These are phyloP conservation scores for Tuber microsphaerosporum DNA, from an alignment of 495 filamentous ascomycete genomes.

Conservation along the genomic window DNA sequence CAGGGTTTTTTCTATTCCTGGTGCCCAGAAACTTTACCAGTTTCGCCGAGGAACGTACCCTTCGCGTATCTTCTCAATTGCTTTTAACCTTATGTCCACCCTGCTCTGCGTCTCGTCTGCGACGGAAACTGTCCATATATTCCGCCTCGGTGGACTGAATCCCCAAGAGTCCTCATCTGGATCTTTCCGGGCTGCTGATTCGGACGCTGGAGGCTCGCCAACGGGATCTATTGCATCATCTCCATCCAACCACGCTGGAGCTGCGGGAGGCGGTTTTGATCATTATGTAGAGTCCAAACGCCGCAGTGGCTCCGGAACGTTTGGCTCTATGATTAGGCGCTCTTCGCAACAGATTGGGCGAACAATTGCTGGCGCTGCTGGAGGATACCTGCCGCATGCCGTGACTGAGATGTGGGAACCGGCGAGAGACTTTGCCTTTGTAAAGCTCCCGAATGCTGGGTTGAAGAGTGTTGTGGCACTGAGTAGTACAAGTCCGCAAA, in stretches of 20 bases:
- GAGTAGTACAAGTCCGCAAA: slow-evolving; percentile 83
- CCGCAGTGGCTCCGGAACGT: slow-evolving; percentile 47
- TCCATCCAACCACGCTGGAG: slow-evolving; percentile 41
- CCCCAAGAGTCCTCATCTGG: slow-evolving; percentile 20
- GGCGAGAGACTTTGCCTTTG: slow-evolving; percentile 86
- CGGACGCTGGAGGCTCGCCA: slow-evolving; percentile 31
- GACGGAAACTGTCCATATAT: slow-evolving; percentile 95
- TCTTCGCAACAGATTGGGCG: slow-evolving; percentile 94
- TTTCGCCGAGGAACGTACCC: slow-evolving; percentile 93
- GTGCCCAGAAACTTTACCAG: slow-evolving; percentile 84
- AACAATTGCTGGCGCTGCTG: slow-evolving; percentile 76
- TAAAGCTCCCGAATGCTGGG: slow-evolving; percentile 72
- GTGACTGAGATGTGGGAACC: slow-evolving; percentile 98
- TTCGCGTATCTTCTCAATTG: slow-evolving; percentile 94
- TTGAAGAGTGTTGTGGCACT: slow-evolving; percentile 80
- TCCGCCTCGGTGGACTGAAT: slow-evolving; percentile 57
- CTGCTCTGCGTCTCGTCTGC: slow-evolving; percentile 91
- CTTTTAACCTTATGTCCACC: slow-evolving; percentile 91
- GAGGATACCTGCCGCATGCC: slow-evolving; percentile 80
- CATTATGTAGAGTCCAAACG: slow-evolving; percentile 40
- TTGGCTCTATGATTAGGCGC: slow-evolving; percentile 87
- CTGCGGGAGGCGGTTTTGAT: slow-evolving; percentile 39
- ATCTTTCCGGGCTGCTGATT: slow-evolving; percentile 29
- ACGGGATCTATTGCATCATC: slow-evolving; percentile 35
- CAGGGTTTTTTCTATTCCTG: slow-evolving; percentile 82